Base-by-base conservation (phyloP, 129 eudicot species). In the Heracleum sosnowskyi region DNA sequence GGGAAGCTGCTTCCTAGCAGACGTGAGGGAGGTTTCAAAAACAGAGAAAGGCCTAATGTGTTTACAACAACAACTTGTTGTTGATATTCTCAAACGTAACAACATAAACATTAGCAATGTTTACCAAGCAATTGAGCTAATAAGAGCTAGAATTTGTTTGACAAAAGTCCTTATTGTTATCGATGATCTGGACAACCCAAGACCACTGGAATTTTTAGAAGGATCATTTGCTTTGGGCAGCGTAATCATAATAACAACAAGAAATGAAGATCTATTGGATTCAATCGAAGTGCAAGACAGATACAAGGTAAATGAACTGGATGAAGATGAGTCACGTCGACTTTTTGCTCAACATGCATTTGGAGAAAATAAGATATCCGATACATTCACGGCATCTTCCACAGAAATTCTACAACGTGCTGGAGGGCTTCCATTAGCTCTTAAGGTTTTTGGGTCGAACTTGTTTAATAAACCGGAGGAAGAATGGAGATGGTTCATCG, bases 401-500 rank as follows among this genome's bases (percentile, higher is more conserved):
- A 16, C 0, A 47, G 55, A 11, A 3, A 47, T 47, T 47, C 55
- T 16, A 4, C 2, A 47, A 4, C 24, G 24, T 15, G 55, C 55
- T 47, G 55, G 55, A 47, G 55, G 55, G 55, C 55, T 47, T 17
- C 55, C 55, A 47, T 3, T 47, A 17, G 55, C 55, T 47, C 16
- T 47, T 16, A 13, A 16, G 55, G 24, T 47, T 47, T 57, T 57
- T 57, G 66, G 29, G 31, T 57, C 66, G 31, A 57, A 57, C 66
- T 24, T 57, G 66, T 7, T 39, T 39, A 39, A 39, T 39, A 7
- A 39, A 39, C 42, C 42, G 7, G 42, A 39, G 42, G 42, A 39
- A 57, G 78, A 13, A 11, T 83, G 86, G 82, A 28, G n/a, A 62
- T 73, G 70, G 40, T 22, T 74, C 4, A 46, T 78, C 55, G 57